These are phyloP conservation scores for Phialemonium atrogriseum DNA, from an alignment of 2,329 filamentous ascomycete species.

Conservation along the genomic window DNA sequence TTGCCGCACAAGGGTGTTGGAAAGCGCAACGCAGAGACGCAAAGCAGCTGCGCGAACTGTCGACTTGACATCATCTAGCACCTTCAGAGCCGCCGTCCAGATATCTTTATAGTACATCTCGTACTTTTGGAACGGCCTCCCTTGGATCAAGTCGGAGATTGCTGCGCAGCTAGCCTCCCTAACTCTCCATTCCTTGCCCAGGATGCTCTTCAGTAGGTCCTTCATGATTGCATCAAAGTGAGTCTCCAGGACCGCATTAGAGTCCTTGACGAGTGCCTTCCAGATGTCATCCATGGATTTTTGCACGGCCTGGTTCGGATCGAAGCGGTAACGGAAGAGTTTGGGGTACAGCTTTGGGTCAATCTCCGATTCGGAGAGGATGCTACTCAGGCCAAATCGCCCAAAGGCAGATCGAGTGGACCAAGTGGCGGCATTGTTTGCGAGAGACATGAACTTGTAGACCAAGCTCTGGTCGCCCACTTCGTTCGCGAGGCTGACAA, in stretches of 20 bases:
- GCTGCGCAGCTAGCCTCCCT: constrained; percentile 89
- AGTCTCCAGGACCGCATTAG: constrained; percentile 63
- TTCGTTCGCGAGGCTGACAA: constrained; percentile 90
- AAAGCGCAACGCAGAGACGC: constrained; percentile 74
- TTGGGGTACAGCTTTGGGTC: constrained; percentile 95
- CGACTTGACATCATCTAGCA: constrained; percentile 92
- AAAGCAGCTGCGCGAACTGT: constrained; percentile 77
- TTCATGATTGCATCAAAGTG: constrained; percentile 86
- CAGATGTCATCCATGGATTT: constrained; percentile 97
- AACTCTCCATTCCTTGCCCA: constrained; percentile 89
- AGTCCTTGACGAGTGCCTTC: constrained; percentile 90
- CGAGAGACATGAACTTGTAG: constrained; percentile 97
- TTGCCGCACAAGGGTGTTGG: constrained; percentile 76
- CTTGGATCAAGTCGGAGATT: constrained; percentile 79
- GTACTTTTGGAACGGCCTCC: constrained; percentile 67
- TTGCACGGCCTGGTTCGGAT: constrained; percentile 88
- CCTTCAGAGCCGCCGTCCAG: constrained; percentile 79
- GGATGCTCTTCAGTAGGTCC: constrained; percentile 75
- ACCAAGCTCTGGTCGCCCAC: constrained; percentile 94
- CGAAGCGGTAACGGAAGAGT: constrained; percentile 87
- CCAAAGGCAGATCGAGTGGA: constrained; percentile 95
- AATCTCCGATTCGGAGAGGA: constrained; percentile 78
- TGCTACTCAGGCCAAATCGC: constrained; percentile 82
- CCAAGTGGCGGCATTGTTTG: constrained; percentile 94
- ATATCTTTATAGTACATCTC: constrained; percentile 78